These are phyloP conservation scores for Stemphylium beticola DNA, from an alignment of 2,329 filamentous ascomycete genomes.

Conservation along the genomic window DNA sequence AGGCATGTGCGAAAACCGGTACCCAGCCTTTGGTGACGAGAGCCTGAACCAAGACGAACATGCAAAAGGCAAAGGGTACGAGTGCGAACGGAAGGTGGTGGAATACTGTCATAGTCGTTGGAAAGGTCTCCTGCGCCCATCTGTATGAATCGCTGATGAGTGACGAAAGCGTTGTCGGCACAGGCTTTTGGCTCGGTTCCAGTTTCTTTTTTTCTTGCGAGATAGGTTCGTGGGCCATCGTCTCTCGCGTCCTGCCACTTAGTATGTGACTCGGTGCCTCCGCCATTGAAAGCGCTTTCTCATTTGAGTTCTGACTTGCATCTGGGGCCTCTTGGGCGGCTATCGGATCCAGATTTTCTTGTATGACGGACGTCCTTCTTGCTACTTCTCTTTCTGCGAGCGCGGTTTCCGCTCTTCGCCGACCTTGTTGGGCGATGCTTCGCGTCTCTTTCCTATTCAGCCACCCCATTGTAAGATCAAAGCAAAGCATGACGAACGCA, in stretches of 20 bases:
- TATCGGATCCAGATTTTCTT: slow-evolving; percentile 13
- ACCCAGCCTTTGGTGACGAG: slow-evolving; percentile 78
- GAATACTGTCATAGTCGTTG: slow-evolving; percentile 69
- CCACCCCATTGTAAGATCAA: slow-evolving; percentile 71
- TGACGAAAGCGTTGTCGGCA: slow-evolving; percentile 61
- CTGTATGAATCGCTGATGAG: slow-evolving; percentile 53
- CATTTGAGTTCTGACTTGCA: slow-evolving; percentile 6
- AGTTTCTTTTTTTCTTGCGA: slow-evolving; percentile 13
- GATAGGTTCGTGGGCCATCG: neutral
- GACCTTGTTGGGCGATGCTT: slow-evolving; percentile 64
- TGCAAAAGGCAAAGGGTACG: slow-evolving; percentile 73
- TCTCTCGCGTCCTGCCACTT: slow-evolving; percentile 6
- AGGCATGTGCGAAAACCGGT: slow-evolving; percentile 73
- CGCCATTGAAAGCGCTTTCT: slow-evolving; percentile 14
- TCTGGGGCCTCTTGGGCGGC: slow-evolving; percentile 1
- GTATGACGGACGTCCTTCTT: slow-evolving; percentile 34
- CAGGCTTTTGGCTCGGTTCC: slow-evolving; percentile 1
- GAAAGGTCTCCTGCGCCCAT: slow-evolving; percentile 75
- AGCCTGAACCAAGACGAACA: slow-evolving; percentile 77
- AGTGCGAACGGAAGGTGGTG: slow-evolving; percentile 71
- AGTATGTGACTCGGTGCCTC: slow-evolving; percentile 5
- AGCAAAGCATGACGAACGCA: slow-evolving; percentile 71
- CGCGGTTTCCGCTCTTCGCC: slow-evolving; percentile 56
- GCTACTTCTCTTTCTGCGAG: slow-evolving; percentile 41
- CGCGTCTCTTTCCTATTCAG: slow-evolving; percentile 66